These are phyloP conservation scores for Coffea canephora DNA, from an alignment of 257 asterid species.

Conservation along the genomic window DNA sequence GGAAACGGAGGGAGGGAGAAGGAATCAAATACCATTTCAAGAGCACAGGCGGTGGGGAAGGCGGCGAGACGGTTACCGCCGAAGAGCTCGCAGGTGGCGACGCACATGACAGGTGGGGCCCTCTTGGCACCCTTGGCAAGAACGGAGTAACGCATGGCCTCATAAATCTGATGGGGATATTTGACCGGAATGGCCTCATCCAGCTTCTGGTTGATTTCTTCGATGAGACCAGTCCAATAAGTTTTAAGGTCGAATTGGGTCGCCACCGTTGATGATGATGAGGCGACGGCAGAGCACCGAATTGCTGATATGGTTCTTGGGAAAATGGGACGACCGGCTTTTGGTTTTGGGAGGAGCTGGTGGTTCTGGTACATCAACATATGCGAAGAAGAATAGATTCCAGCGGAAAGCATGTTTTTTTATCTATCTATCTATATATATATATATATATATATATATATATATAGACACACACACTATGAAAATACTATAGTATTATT, in stretches of 20 bases:
- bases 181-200: slow-evolving; percentile 76
- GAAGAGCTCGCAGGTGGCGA: slow-evolving; percentile 87
- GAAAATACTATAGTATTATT: too few relatives aligned
- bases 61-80: slow-evolving; percentile 85
- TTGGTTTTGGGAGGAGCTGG: slow-evolving; percentile 16
- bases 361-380: background rate
- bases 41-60: slow-evolving; percentile 98
- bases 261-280: slow-evolving; percentile 22
- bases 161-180: slow-evolving; percentile 90
- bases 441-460: too few relatives aligned
- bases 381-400: slow-evolving; percentile 20
- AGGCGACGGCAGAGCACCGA: slow-evolving; percentile 41
- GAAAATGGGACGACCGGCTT: slow-evolving; percentile 22
- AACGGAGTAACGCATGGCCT: slow-evolving; percentile 94
- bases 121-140: slow-evolving; percentile 86
- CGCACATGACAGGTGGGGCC: slow-evolving; percentile 95
- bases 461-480: too few relatives aligned
- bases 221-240: slow-evolving; percentile 73
- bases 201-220: slow-evolving; percentile 75
- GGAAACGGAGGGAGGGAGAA: too few relatives aligned
- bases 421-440: too few relatives aligned
- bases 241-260: slow-evolving; percentile 69
- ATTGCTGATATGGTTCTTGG: slow-evolving; percentile 30
- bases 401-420: slow-evolving; percentile 26
- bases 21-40: slow-evolving; percentile 64